Conservation (phyloP, 306 rosid genomes). For the Vachellia collinsii region DNA sequence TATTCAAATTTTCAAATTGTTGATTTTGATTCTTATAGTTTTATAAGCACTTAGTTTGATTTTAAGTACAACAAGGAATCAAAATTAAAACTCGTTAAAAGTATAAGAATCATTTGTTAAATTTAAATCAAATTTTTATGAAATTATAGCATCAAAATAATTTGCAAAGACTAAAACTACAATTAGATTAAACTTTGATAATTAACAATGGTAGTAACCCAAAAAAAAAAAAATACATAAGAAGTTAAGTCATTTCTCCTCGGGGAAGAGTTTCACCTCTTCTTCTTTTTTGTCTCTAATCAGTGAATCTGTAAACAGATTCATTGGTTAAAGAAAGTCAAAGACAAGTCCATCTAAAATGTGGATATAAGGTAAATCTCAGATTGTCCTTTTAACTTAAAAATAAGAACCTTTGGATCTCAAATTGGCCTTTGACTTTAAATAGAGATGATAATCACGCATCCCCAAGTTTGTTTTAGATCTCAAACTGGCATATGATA, state of each 20-base stretch:
- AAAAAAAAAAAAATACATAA: not conserved
- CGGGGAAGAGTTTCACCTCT: not conserved
- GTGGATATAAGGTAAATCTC: not conserved
- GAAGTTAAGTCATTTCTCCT: not conserved
- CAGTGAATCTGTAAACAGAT: not conserved
- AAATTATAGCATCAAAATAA: too few relatives aligned
- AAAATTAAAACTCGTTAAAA: too few relatives aligned
- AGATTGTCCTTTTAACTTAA: not conserved
- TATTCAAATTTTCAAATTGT: too few relatives aligned
- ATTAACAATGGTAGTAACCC: too few relatives aligned
- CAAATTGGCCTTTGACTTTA: not conserved
- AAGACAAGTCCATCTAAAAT: not conserved
- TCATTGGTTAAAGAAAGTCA: not conserved
- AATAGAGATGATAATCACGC: not conserved
- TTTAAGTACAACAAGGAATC: too few relatives aligned
- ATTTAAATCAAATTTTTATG: too few relatives aligned
- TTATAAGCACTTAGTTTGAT: too few relatives aligned
- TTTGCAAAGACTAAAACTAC: too few relatives aligned
- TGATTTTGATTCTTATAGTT: too few relatives aligned
- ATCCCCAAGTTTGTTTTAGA: not conserved
- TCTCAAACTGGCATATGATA: not conserved
- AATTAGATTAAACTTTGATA: too few relatives aligned
- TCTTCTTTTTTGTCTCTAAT: not conserved
- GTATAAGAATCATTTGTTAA: too few relatives aligned
- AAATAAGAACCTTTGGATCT: not conserved